These are phyloP conservation scores for Mycena filopes DNA, from an alignment of 768 basidiomycete genomes.

Conservation along the genomic window DNA sequence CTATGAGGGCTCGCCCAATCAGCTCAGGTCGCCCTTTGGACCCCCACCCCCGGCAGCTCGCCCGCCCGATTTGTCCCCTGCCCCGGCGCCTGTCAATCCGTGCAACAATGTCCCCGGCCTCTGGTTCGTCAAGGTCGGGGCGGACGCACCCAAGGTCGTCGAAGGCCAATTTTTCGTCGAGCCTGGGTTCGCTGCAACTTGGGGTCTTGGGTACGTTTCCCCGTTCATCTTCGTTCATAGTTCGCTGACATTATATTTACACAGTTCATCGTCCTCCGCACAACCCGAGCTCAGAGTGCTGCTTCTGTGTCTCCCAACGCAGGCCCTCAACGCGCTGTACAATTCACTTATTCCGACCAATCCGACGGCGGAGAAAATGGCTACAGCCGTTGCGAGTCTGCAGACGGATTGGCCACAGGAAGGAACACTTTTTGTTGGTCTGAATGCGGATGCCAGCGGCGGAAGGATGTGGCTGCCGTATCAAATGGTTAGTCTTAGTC, in stretches of 20 bases:
- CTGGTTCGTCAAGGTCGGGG: slow-evolving; percentile 50
- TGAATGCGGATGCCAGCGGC: slow-evolving; percentile 49
- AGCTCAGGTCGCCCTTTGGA: slow-evolving; percentile 14
- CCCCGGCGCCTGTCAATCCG: slow-evolving; percentile 31
- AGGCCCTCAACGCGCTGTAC: slow-evolving; percentile 35
- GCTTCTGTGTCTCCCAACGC: slow-evolving; percentile 47
- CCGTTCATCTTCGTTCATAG: not conserved
- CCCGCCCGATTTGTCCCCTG: not conserved
- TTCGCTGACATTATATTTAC: slow-evolving; percentile 3
- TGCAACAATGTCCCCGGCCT: slow-evolving; percentile 53
- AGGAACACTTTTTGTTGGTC: slow-evolving; percentile 56
- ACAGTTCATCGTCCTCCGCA: not conserved
- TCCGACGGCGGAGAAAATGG: slow-evolving; percentile 37
- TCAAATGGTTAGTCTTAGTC: slow-evolving; percentile 48
- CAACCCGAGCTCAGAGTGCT: slow-evolving; percentile 43
- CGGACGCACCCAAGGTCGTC: slow-evolving; percentile 43
- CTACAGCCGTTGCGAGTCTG: slow-evolving; percentile 38
- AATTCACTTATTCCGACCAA: slow-evolving; percentile 29
- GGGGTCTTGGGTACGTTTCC: slow-evolving; percentile 41
- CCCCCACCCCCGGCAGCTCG: slow-evolving; percentile 6
- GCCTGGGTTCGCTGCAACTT: slow-evolving; percentile 44
- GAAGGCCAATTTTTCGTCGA: slow-evolving; percentile 52
- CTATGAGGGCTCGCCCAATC: not conserved
- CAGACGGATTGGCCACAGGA: slow-evolving; percentile 55
- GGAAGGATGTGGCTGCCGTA: slow-evolving; percentile 53